Evolutionary conservation across 208 protist genomes (phyloP).

Genomic region (Blastocrithidia nonstop): DNA sequence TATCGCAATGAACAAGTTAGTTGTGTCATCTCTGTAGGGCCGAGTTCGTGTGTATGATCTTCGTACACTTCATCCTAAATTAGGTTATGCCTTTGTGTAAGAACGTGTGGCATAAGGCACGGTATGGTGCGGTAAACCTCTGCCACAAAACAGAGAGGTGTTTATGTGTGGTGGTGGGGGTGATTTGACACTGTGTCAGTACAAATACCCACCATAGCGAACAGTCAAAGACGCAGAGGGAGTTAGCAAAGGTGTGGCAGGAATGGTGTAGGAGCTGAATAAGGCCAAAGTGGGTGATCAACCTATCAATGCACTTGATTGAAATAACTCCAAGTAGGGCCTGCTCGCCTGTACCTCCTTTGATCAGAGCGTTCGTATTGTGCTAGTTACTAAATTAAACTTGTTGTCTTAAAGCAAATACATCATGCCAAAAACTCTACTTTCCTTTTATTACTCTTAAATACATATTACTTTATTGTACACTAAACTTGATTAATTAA

Average conservation of each 20-base stretch:
- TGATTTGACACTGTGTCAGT: constrained; percentile 76
- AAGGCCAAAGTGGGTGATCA: constrained; percentile 72
- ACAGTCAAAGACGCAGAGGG: constrained; percentile 51
- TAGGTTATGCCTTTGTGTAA: constrained; percentile 81
- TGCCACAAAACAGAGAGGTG: constrained; percentile 88
- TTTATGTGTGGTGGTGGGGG: constrained; percentile 80
- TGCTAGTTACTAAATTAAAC: constrained; percentile 75
- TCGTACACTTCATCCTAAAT: constrained; percentile 66
- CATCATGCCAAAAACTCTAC: not conserved
- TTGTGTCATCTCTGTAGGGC: constrained; percentile 77
- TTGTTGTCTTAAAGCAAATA: constrained; percentile 23
- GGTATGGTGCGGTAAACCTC: constrained; percentile 70
- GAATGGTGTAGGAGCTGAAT: constrained; percentile 65
- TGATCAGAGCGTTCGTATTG: constrained; percentile 74
- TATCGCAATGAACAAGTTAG: constrained; percentile 90
- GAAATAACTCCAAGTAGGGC: constrained; percentile 68
- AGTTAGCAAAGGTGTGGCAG: constrained; percentile 49
- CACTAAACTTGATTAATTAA: not conserved
- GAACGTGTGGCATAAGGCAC: constrained; percentile 69
- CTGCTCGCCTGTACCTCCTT: constrained; percentile 70
- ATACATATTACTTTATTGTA: not conserved
- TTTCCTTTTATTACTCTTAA: constrained; percentile 1
- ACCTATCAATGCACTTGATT: constrained; percentile 78
- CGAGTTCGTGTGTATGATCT: constrained; percentile 80
- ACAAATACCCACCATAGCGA: constrained; percentile 82